Percentiles rank a stretch among this genome's conserved stretches.
Evolutionary conservation across 2,329 filamentous ascomycete species (phyloP).

Genomic region (Aspergillaceae sp.): DNA sequence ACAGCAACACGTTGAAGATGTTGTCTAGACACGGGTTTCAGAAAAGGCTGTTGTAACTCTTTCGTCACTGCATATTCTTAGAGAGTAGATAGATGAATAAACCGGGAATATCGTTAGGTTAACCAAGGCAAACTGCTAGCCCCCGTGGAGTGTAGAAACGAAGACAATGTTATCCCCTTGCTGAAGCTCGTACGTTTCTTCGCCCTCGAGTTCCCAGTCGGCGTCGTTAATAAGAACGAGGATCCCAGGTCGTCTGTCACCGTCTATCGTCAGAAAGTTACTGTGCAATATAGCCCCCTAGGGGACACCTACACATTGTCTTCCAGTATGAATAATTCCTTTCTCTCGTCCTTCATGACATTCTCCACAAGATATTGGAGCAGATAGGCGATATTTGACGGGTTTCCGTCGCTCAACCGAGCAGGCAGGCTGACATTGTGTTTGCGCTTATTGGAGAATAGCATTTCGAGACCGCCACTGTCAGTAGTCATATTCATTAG

Average conservation of each 20-base stretch:
- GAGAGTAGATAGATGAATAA: not conserved
- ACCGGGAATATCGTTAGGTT: not conserved
- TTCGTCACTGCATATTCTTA: not conserved
- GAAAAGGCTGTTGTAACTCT: not conserved
- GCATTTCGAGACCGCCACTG: slow-evolving; percentile 86
- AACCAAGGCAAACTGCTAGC: slow-evolving; percentile 41
- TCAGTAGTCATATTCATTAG: slow-evolving; percentile 3
- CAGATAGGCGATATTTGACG: slow-evolving; percentile 64
- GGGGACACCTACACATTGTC: slow-evolving; percentile 65
- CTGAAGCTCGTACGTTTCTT: slow-evolving; percentile 80
- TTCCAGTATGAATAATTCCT: slow-evolving; percentile 83
- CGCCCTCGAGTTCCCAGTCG: slow-evolving; percentile 96
- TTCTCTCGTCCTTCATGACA: slow-evolving; percentile 74
- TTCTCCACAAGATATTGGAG: slow-evolving; percentile 71
- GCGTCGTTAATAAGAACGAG: slow-evolving; percentile 95
- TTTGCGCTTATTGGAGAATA: slow-evolving; percentile 75
- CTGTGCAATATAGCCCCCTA: not conserved
- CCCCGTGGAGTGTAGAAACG: slow-evolving; percentile 91
- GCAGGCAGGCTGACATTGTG: slow-evolving; percentile 63
- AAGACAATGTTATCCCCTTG: slow-evolving; percentile 82
- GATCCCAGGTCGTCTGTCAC: slow-evolving; percentile 78
- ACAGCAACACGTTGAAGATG: slow-evolving; percentile 38
- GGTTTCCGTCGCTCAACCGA: slow-evolving; percentile 49
- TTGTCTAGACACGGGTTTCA: slow-evolving; percentile 23
- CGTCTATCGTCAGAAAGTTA: slow-evolving; percentile 11